Conservation (phyloP, 2,329 filamentous ascomycete species). For the Exophiala viscosa region DNA sequence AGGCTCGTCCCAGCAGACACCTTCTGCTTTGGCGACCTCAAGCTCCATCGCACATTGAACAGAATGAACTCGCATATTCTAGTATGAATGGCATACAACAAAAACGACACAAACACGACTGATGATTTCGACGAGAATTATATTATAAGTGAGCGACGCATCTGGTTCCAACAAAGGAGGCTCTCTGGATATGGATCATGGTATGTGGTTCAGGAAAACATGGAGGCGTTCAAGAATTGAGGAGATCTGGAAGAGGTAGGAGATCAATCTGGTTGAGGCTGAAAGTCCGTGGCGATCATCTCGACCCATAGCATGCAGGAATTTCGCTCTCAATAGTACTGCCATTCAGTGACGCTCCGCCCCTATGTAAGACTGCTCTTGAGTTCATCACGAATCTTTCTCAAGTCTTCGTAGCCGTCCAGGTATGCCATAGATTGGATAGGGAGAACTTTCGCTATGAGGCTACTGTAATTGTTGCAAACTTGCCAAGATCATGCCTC, state of each 20-base stretch:
- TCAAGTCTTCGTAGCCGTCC: too few relatives aligned
- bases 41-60: constrained; percentile 18
- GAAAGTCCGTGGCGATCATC: background rate
- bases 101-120: constrained; percentile 11
- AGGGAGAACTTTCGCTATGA: too few relatives aligned
- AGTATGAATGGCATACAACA: background rate
- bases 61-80: background rate
- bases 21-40: constrained; percentile 13
- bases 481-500: too few relatives aligned
- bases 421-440: too few relatives aligned
- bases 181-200: background rate
- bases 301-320: background rate
- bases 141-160: constrained; percentile 8
- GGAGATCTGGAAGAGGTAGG: background rate
- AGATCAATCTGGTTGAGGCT: background rate
- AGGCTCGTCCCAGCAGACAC: constrained; percentile 3
- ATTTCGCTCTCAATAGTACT: background rate
- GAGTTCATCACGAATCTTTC: too few relatives aligned
- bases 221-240: background rate
- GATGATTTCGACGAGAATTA: constrained; percentile 9
- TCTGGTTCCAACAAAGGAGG: background rate
- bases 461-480: too few relatives aligned
- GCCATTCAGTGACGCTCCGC: too few relatives aligned
- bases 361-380: too few relatives aligned
- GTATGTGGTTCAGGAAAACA: background rate